Base-by-base conservation (phyloP, 106 monocot species). In the Vanilla planifolia region DNA sequence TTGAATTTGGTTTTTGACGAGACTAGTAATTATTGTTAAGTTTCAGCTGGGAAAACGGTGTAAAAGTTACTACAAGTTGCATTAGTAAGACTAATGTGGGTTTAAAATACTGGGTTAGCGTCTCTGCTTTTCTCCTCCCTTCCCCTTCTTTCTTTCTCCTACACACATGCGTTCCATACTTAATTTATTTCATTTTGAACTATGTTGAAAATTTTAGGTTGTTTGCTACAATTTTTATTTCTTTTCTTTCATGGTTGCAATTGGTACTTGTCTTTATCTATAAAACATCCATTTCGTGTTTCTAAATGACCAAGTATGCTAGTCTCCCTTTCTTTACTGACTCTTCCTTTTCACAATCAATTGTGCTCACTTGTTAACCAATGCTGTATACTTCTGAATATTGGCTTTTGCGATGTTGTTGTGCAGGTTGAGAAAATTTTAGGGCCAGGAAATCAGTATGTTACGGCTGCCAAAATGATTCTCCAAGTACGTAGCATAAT, bases 391-490 rank as follows among this genome's bases (percentile, higher is more conserved):
- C 26, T 50, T 6, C 24, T 50, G 30, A 30, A 53, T 32, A 16
- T 22, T 53, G 28, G 0, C 53, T 53, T 4, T 16, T 22, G 16
- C n/a, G 33, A 58, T 65, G 46, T 39, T 59, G 23, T 20, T 45
- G 14, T 74, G 53, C 85, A 98, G 96, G 96, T 82, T 51, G 96
- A 98, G 19, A 98, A 98, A 76, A 82, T 98, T 33, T 83, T 92
- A 65, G 96, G 88, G 21, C 96, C 96, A 48, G 91, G 91, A 77
- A 98, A 98, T 66, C 96, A 98, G 55, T 98, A 98, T 77, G 96
- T 98, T 43, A 98, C 91, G 48, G 96, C 85, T 67, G 96, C 96
- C 37, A 98, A 98, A 79, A 98, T 98, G 96, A 80, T 91, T 77
- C 87, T 98, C 35, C 96, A 98, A 66, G 96, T 98, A 81, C 48